Base-by-base conservation (phyloP, 2,329 filamentous ascomycete species). In the Madurella mycetomatis region DNA sequence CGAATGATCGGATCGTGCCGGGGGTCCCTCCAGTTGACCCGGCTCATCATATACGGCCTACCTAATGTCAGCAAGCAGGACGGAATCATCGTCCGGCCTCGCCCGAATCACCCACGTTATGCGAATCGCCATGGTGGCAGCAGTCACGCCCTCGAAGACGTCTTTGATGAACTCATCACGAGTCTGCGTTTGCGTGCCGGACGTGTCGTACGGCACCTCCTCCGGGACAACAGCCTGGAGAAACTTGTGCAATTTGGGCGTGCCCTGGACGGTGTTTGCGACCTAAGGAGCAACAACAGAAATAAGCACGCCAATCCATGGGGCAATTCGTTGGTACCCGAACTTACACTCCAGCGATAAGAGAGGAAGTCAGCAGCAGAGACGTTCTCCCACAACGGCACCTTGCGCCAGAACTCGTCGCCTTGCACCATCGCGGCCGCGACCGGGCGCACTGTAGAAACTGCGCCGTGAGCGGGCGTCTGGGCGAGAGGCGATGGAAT, bases 81-180 rank as follows among this genome's bases (percentile, higher is more conserved):
- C 47, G 39, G 16, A 2, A 2, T 5, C 30, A 34, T 17, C 34
- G 13, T 4, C 34, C 31, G n/a, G 19, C 15, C 13, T 37, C 17
- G 13, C 18, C 9, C 9, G 13, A 19, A 13, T 13, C 30, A 65
- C 71, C 65, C 59, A 75, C 73, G 80, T 84, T 53, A 85, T 68
- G 9, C 82, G 73, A 40, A 84, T 73, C 0, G 81, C 73, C 83
- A 86, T 86, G 2, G 82, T 77, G 1, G 82, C 78, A 5, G 70
- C 64, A 17, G 69, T 72, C 50, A 85, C 74, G 11, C 81, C 83
- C 15, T 70, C 69, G 25, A 74, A 62, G 3, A 84, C 74, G 65
- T 86, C 81, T 1, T 69, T 61, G 46, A 84, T 75, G 53, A 85
- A 80, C 17, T 79, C 73, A 2, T 80, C 71, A 11, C 75, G 76